Evolutionary conservation across 2,329 filamentous ascomycete species (phyloP).

Genomic region (Madurella mycetomatis): DNA sequence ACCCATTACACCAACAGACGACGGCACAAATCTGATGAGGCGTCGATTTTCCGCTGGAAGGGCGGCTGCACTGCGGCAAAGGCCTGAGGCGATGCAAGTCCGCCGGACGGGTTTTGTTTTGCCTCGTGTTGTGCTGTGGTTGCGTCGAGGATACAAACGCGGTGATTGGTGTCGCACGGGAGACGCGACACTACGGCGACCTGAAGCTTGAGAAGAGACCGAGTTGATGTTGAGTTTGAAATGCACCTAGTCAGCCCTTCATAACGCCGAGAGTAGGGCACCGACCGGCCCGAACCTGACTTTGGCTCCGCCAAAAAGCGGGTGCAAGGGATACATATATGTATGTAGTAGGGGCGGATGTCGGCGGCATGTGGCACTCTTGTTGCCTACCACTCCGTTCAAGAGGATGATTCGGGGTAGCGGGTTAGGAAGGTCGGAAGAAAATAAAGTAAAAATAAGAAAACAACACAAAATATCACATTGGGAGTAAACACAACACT

Average conservation of each 20-base stretch:
- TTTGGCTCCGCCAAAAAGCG: not conserved
- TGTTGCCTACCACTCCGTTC: not conserved
- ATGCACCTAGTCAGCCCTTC: slow-evolving; percentile 27
- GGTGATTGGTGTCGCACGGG: slow-evolving; percentile 4
- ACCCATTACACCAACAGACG: not conserved
- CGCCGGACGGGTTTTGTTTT: slow-evolving; percentile 16
- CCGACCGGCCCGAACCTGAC: slow-evolving; percentile 5
- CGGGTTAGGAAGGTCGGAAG: no score
- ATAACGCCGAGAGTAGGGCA: slow-evolving; percentile 36
- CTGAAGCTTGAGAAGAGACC: slow-evolving; percentile 20
- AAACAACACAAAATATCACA: no score
- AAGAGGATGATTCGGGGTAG: not conserved
- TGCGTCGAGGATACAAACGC: not conserved
- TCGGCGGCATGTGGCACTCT: not conserved
- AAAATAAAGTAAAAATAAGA: no score
- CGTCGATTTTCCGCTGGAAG: slow-evolving; percentile 26
- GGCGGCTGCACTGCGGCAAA: slow-evolving; percentile 3
- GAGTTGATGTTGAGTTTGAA: slow-evolving; percentile 11
- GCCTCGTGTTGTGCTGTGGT: not conserved
- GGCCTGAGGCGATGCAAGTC: slow-evolving; percentile 24
- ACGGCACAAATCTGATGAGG: slow-evolving; percentile 12
- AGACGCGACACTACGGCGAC: slow-evolving; percentile 15
- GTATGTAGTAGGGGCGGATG: not conserved
- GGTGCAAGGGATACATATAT: not conserved
- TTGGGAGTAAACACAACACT: no score